Evolutionary conservation across 192 early-diverging fungal genomes (phyloP).

Genomic region (Dimargaris cristalligena): DNA sequence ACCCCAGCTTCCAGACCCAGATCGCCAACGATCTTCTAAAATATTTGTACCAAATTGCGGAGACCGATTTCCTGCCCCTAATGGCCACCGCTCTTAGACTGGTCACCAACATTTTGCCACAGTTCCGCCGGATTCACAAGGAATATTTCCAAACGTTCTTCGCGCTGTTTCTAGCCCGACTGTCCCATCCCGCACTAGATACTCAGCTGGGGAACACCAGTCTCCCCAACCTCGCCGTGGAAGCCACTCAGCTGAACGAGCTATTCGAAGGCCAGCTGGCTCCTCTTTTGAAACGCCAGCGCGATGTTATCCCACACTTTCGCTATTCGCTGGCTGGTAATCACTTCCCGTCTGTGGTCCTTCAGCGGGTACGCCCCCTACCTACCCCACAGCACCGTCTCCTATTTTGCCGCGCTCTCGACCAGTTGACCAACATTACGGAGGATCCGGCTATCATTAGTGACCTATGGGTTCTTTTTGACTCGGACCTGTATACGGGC

Average conservation of each 20-base stretch:
- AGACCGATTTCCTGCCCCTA: conserved; percentile 17
- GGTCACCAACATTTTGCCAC: conserved; percentile 29
- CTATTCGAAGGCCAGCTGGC: too few species aligned
- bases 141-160: conserved; percentile 29
- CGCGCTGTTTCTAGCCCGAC: neutral
- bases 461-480: conserved; percentile 90
- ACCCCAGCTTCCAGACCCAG: conserved; percentile 41
- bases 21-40: conserved; percentile 73
- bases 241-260: neutral
- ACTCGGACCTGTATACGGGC: conserved; percentile 64
- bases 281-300: too few species aligned
- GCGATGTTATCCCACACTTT: conserved; percentile 3
- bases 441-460: conserved; percentile 58
- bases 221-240: neutral
- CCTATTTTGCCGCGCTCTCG: conserved; percentile 16
- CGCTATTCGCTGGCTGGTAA: neutral
- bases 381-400: conserved; percentile 8
- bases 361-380: neutral
- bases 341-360: neutral
- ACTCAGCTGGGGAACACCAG: too few species aligned
- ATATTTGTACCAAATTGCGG: conserved; percentile 59
- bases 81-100: conserved; percentile 28
- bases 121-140: conserved; percentile 21
- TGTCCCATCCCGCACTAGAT: neutral
- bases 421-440: conserved; percentile 58